A percentile compares a stretch with the other conserved stretches of the same genome.
Conservation (phyloP, 192 early-diverging fungal species). For the Podila verticillata region DNA sequence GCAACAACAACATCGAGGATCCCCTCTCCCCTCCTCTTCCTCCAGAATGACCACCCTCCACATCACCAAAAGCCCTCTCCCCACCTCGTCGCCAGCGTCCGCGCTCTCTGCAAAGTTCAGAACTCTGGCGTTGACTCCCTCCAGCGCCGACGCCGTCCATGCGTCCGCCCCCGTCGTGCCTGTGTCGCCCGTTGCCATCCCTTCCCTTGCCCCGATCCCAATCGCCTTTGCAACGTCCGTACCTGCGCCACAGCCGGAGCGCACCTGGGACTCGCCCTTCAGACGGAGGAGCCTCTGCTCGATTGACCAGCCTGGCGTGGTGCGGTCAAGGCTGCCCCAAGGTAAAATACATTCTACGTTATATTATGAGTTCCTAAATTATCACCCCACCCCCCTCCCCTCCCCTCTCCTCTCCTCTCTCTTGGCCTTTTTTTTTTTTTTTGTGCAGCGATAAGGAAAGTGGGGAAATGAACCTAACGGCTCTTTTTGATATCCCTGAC, state of each 20-base stretch:
- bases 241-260: slow-evolving; percentile 3
- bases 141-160: neutral
- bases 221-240: slow-evolving; percentile 13
- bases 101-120: slow-evolving; percentile 1
- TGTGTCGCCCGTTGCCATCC: neutral
- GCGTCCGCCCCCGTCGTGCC: neutral
- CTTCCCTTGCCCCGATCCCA: neutral
- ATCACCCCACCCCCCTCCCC: neutral
- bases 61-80: neutral
- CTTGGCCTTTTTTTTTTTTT: slow-evolving; percentile 4
- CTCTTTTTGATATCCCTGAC: neutral
- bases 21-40: neutral
- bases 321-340: slow-evolving; percentile 54
- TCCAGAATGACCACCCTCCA: neutral
- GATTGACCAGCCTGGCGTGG: slow-evolving; percentile 62
- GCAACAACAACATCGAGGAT: neutral
- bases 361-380: too few relatives aligned
- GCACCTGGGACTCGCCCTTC: slow-evolving; percentile 11
- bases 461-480: too few relatives aligned
- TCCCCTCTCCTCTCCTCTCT: slow-evolving; percentile 1
- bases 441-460: too few relatives aligned
- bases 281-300: slow-evolving; percentile 42
- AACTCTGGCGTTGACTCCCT: neutral
- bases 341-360: too few relatives aligned
- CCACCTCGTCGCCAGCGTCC: neutral